These are phyloP conservation scores for Eucalyptus curtisii DNA, from an alignment of 345 rosid genomes.

Conservation along the genomic window DNA sequence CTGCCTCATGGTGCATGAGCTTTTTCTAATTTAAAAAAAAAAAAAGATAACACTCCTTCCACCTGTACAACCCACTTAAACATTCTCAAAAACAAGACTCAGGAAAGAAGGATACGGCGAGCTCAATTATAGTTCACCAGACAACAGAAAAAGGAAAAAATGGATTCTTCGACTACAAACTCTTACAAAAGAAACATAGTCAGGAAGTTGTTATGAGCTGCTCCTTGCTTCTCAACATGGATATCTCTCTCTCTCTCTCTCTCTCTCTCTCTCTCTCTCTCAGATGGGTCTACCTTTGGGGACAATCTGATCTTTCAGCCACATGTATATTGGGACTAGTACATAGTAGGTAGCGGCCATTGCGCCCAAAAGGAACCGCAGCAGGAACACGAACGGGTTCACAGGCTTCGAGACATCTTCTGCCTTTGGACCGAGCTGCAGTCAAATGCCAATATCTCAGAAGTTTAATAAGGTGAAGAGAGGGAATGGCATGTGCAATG, in stretches of 20 bases:
- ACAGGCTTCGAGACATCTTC: slow-evolving; percentile 80
- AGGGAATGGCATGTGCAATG: background rate
- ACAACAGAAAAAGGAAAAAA: background rate
- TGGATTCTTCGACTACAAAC: background rate
- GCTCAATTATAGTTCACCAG: background rate
- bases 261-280: background rate
- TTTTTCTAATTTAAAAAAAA: too few relatives aligned
- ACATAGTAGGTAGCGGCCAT: slow-evolving; percentile 74
- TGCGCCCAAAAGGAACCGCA: slow-evolving; percentile 65
- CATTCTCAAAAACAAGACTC: background rate
- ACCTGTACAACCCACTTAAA: background rate
- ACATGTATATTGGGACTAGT: slow-evolving; percentile 89
- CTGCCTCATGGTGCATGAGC: background rate
- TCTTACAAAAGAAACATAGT: background rate
- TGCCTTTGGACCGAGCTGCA: slow-evolving; percentile 87
- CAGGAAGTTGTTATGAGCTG: background rate
- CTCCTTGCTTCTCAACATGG: background rate
- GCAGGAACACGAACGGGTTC: slow-evolving; percentile 44
- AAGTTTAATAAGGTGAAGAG: background rate
- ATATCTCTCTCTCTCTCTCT: background rate
- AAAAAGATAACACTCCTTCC: background rate
- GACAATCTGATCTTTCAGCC: slow-evolving; percentile 83
- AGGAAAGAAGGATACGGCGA: background rate
- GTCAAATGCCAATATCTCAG: background rate
- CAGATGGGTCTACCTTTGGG: slow-evolving; percentile 80